These are phyloP conservation scores for Podospora comata DNA, from an alignment of 495 filamentous ascomycete genomes.

Conservation along the genomic window DNA sequence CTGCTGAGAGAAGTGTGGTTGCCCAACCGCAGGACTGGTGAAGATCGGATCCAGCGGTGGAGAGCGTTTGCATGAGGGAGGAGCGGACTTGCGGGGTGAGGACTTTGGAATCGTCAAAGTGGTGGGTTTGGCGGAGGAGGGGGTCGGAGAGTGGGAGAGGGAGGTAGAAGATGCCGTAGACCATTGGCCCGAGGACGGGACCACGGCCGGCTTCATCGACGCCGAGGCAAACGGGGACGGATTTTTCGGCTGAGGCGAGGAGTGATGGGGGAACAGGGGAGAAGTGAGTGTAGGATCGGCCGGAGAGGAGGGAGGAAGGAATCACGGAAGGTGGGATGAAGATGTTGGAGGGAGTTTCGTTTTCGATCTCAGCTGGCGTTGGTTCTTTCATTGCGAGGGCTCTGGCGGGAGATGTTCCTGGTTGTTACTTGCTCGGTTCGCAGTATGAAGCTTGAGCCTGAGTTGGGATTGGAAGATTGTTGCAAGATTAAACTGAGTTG, in stretches of 20 bases:
- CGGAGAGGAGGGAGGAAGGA: conserved; percentile 56
- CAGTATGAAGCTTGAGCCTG: too few relatives aligned
- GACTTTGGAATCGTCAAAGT: conserved; percentile 90
- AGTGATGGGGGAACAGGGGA: conserved; percentile 62
- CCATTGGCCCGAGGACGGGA: conserved; percentile 95
- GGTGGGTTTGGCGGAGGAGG: conserved; percentile 70
- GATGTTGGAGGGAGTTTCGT: conserved; percentile 45
- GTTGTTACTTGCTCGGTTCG: background rate
- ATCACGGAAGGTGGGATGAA: conserved; percentile 82
- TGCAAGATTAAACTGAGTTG: background rate
- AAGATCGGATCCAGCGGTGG: conserved; percentile 62
- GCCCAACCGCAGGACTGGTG: conserved; percentile 76
- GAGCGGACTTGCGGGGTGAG: conserved; percentile 72
- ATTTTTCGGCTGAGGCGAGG: conserved; percentile 31
- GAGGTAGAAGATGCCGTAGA: conserved; percentile 88
- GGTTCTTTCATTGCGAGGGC: conserved; percentile 35
- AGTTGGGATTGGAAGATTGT: too few relatives aligned
- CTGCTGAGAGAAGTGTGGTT: conserved; percentile 72
- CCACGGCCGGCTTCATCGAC: conserved; percentile 96
- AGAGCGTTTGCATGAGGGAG: conserved; percentile 69
- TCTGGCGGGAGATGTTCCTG: background rate
- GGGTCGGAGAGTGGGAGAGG: conserved; percentile 63
- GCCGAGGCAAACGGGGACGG: conserved; percentile 56
- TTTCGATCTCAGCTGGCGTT: conserved; percentile 46
- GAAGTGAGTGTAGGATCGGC: conserved; percentile 80